phyloP scores from a whole-genome alignment of 768 basidiomycete genomes.

The Boletus rubroflammeus region DNA sequence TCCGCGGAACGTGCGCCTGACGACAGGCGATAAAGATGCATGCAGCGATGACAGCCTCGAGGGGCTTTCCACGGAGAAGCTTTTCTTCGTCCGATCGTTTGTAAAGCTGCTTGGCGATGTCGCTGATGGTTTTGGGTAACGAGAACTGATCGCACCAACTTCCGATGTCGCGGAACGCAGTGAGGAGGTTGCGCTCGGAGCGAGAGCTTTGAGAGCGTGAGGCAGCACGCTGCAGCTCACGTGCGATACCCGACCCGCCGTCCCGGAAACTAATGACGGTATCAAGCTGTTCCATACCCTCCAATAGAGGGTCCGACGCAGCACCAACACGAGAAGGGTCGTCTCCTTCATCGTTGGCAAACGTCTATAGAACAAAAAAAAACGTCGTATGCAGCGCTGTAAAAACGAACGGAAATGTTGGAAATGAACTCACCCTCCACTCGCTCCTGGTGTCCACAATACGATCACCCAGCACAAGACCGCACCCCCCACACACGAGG shows the following conservation, averaged over 20 bases:
- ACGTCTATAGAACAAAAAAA: constrained; percentile 60
- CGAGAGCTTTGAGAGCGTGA: constrained; percentile 75
- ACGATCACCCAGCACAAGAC: constrained; percentile 91
- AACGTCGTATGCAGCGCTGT: constrained; percentile 23
- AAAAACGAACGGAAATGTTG: constrained; percentile 13
- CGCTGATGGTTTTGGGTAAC: constrained; percentile 88
- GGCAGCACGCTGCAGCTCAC: constrained; percentile 90
- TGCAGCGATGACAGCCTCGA: constrained; percentile 92
- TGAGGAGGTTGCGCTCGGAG: constrained; percentile 79
- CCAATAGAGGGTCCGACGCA: constrained; percentile 87
- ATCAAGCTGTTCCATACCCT: constrained; percentile 91
- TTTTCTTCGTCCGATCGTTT: constrained; percentile 97
- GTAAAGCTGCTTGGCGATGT: constrained; percentile 95
- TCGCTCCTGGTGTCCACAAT: constrained; percentile 98
- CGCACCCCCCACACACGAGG: constrained; percentile 91
- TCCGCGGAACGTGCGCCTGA: constrained; percentile 91
- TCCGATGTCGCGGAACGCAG: constrained; percentile 87
- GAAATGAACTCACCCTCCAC: constrained; percentile 74
- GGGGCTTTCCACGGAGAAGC: constrained; percentile 83
- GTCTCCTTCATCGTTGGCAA: constrained; percentile 98
- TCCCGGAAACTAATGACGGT: constrained; percentile 95
- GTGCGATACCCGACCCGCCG: constrained; percentile 88
- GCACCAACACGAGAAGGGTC: constrained; percentile 99
- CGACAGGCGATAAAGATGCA: constrained; percentile 98
- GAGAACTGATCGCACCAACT: constrained; percentile 96